A percentile compares a stretch with the other conserved stretches of the same genome.
Conservation (phyloP, 805 yeast species). For the Cyberlindnera veronae region DNA sequence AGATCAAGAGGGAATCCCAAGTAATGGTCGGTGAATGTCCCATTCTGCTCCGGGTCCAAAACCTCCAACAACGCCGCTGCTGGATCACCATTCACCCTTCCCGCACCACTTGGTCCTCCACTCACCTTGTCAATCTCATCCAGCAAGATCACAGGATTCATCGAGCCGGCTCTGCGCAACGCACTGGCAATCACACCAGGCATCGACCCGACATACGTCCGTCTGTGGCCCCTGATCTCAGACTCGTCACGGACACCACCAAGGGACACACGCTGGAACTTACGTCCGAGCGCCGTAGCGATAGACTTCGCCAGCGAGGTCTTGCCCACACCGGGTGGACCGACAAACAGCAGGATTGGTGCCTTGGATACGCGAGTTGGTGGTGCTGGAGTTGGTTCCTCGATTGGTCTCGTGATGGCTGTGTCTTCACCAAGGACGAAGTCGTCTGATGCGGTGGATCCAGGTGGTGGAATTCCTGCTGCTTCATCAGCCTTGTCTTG, state of each 20-base stretch:
- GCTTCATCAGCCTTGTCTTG: conserved; percentile 19
- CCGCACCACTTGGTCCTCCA: conserved; percentile 43
- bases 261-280: conserved; percentile 74
- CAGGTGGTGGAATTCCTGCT: conserved; percentile 4
- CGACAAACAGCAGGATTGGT: conserved; percentile 78
- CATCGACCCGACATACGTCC: conserved; percentile 91
- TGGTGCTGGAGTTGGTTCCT: conserved; percentile 2
- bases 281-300: conserved; percentile 68
- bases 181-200: conserved; percentile 82
- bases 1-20: conserved; percentile 82
- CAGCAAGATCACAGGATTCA: conserved; percentile 78
- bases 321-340: conserved; percentile 95
- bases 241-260: conserved; percentile 91
- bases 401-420: conserved; percentile 3
- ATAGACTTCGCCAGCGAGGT: conserved; percentile 82
- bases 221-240: conserved; percentile 84
- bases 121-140: conserved; percentile 84
- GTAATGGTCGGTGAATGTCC: conserved; percentile 74
- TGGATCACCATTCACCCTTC: conserved; percentile 73
- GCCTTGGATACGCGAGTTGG: conserved; percentile 36
- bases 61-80: conserved; percentile 87
- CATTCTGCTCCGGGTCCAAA: conserved; percentile 86
- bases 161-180: conserved; percentile 65
- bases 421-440: conserved; percentile 17
- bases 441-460: conserved; percentile 15